These are phyloP conservation scores for Ceriops tagal DNA, from an alignment of 345 rosid species.

Conservation along the genomic window DNA sequence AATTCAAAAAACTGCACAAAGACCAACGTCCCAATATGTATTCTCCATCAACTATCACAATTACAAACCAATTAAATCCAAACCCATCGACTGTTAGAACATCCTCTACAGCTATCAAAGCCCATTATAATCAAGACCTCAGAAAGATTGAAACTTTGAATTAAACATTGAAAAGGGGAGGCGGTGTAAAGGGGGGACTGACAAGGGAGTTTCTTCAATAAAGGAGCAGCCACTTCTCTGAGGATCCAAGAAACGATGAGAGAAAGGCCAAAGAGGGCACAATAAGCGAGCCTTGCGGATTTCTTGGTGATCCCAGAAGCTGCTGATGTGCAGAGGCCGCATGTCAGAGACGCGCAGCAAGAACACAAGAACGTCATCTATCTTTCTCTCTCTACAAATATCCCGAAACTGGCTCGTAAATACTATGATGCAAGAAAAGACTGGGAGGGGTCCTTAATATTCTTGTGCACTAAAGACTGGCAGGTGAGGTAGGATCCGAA, in stretches of 20 bases:
- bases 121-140: background rate
- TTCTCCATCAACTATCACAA: background rate
- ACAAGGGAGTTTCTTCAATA: slow-evolving; percentile 76
- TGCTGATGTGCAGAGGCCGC: slow-evolving; percentile 89
- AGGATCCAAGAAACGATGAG: slow-evolving; percentile 86
- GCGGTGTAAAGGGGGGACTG: slow-evolving; percentile 13
- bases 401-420: no score
- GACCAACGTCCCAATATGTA: background rate
- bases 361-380: slow-evolving; percentile 75
- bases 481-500: no score
- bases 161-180: background rate
- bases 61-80: background rate
- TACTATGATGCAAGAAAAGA: no score
- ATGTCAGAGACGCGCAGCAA: slow-evolving; percentile 73
- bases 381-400: background rate
- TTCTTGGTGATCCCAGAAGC: slow-evolving; percentile 75
- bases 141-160: slow-evolving; percentile 9
- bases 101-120: background rate
- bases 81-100: background rate
- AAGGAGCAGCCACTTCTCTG: slow-evolving; percentile 74
- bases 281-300: slow-evolving; percentile 88
- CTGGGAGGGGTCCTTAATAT: no score
- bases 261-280: slow-evolving; percentile 90
- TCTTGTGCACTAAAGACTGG: no score
- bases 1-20: background rate